Percentiles rank a stretch among this genome's conserved stretches.
Evolutionary conservation across 2,329 filamentous ascomycete genomes (phyloP).

Genomic region (Venturia effusa): DNA sequence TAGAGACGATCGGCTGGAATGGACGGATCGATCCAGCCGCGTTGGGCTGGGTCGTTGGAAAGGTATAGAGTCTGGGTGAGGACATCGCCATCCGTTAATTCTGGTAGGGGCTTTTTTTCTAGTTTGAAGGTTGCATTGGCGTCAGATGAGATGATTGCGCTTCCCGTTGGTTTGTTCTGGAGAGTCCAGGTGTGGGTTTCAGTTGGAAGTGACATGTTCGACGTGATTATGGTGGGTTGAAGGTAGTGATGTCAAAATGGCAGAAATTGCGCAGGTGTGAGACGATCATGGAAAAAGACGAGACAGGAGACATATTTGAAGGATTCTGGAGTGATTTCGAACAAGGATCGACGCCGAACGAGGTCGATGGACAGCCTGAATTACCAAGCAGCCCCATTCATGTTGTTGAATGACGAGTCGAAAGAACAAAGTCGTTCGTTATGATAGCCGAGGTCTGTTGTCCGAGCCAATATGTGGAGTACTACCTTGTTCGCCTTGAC

Average conservation of each 20-base stretch:
- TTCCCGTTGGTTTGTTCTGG: slow-evolving; percentile 26
- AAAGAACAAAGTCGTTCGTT: neutral
- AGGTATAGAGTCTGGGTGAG: slow-evolving; percentile 37
- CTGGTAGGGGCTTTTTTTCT: slow-evolving; percentile 23
- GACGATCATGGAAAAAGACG: neutral
- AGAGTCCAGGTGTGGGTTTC: slow-evolving; percentile 30
- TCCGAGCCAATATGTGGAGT: neutral
- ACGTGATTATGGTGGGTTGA: neutral
- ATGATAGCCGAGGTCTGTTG: neutral
- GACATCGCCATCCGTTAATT: slow-evolving; percentile 29
- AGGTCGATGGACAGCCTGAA: neutral
- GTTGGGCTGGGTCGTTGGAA: slow-evolving; percentile 44
- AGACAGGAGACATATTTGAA: neutral
- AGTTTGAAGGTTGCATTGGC: slow-evolving; percentile 31
- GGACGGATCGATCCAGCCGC: slow-evolving; percentile 36
- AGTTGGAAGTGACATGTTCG: slow-evolving; percentile 11
- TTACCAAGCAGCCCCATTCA: neutral
- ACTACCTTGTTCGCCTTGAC: neutral
- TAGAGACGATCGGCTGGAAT: slow-evolving; percentile 35
- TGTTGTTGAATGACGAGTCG: neutral
- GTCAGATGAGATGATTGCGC: slow-evolving; percentile 24
- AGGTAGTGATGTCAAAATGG: neutral
- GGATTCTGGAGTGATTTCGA: neutral
- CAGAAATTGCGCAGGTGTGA: neutral
- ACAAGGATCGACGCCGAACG: neutral